phyloP scores from a whole-genome alignment of 805 yeast genomes.

The Teunomyces tritomae region DNA sequence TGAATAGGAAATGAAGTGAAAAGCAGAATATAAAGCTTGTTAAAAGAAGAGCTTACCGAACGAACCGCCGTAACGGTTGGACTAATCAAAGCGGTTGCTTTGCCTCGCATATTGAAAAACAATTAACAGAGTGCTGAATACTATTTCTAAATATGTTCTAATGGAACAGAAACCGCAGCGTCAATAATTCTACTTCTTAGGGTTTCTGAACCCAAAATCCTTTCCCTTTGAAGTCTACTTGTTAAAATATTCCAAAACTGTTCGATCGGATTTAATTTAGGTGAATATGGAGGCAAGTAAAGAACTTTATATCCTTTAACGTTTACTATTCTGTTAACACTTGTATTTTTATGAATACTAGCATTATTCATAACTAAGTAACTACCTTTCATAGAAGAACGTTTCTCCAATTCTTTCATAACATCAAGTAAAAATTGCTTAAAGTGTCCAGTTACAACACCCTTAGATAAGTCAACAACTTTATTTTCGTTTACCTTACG shows the following conservation, averaged over 20 bases:
- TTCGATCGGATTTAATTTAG: conserved; percentile 13
- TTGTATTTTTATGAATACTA: conserved; percentile 11
- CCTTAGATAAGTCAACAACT: background rate
- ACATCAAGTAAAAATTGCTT: background rate
- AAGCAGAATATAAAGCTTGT: background rate
- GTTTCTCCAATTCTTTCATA: background rate
- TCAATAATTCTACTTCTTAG: background rate
- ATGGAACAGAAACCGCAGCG: background rate
- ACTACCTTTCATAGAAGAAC: background rate
- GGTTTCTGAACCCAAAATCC: background rate
- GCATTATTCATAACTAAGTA: conserved; percentile 14
- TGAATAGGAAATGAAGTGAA: background rate
- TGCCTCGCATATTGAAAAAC: background rate
- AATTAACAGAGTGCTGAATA: background rate
- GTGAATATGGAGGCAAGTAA: conserved; percentile 14
- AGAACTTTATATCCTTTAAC: conserved; percentile 11
- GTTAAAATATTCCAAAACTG: conserved; percentile 12
- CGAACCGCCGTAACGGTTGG: background rate
- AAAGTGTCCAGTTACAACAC: background rate
- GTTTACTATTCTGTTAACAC: conserved; percentile 9
- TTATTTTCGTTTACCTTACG: background rate
- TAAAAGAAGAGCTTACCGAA: background rate
- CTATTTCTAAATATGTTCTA: background rate
- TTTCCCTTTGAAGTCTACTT: background rate
- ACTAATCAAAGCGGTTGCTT: background rate